Evolutionary conservation across 257 asterid species (phyloP).

Genomic region (Fraxinus quadrangulata): DNA sequence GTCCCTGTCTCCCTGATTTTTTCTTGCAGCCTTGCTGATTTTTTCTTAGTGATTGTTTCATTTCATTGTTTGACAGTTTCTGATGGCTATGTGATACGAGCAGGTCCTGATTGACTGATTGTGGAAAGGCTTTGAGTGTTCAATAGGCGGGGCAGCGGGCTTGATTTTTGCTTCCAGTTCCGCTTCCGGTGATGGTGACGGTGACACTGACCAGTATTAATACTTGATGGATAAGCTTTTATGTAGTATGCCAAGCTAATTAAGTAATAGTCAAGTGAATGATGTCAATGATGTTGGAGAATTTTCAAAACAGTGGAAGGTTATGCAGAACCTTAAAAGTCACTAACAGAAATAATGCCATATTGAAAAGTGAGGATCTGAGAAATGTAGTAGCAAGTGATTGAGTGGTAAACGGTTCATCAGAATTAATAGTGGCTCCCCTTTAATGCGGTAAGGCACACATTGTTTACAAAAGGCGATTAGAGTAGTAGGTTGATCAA

Average conservation of each 20-base stretch:
- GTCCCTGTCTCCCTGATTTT: too few relatives aligned
- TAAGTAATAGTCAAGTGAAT: background rate
- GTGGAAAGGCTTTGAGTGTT: too few relatives aligned
- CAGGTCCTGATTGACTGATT: too few relatives aligned
- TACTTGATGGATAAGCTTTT: background rate
- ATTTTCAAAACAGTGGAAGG: background rate
- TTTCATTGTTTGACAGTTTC: too few relatives aligned
- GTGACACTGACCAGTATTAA: too few relatives aligned
- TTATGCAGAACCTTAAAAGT: background rate
- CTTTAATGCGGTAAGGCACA: background rate
- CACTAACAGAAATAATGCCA: background rate
- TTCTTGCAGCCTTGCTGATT: too few relatives aligned
- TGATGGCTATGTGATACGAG: too few relatives aligned
- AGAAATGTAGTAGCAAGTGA: background rate
- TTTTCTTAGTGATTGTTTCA: too few relatives aligned
- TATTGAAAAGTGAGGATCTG: background rate
- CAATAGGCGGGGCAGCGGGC: too few relatives aligned
- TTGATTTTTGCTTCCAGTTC: too few relatives aligned
- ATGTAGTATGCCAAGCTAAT: background rate
- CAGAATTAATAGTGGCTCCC: background rate
- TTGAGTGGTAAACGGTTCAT: background rate
- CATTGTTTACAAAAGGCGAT: background rate
- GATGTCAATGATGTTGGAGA: background rate
- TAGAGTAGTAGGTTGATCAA: background rate
- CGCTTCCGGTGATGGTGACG: too few relatives aligned